A percentile compares a stretch with the other conserved stretches of the same genome.
phyloP scores from a whole-genome alignment of 192 early-diverging fungal genomes.

The Coemansia sp. region DNA sequence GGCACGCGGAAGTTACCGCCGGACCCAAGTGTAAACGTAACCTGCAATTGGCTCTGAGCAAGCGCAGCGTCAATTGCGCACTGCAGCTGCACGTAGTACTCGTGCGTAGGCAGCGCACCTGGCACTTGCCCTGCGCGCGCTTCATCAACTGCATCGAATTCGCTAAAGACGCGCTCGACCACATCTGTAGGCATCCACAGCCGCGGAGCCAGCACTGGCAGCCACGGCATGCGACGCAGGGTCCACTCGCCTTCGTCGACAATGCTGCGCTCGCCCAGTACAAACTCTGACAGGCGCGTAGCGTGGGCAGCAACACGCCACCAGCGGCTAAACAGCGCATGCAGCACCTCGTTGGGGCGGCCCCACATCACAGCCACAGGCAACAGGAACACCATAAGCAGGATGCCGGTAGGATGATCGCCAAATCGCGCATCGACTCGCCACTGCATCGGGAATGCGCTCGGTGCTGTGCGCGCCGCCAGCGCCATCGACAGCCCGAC shows the following conservation, averaged over 20 bases:
- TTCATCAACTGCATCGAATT: conserved; percentile 20
- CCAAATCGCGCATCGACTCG: conserved; percentile 32
- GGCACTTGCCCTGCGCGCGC: conserved; percentile 17
- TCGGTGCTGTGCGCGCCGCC: conserved; percentile 12
- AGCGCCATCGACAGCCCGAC: conserved; percentile 58
- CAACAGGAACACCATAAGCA: conserved; percentile 73
- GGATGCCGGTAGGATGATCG: conserved; percentile 68
- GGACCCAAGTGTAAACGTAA: conserved; percentile 58
- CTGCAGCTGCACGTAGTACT: conserved; percentile 32
- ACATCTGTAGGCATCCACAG: conserved; percentile 54
- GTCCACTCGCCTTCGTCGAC: conserved; percentile 75
- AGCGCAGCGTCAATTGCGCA: conserved; percentile 41
- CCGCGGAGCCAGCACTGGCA: conserved; percentile 52
- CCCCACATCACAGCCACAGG: conserved; percentile 64
- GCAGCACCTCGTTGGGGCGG: conserved; percentile 61
- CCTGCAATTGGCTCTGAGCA: conserved; percentile 43
- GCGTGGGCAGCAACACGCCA: conserved; percentile 66
- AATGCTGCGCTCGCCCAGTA: conserved; percentile 68
- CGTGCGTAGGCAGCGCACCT: conserved; percentile 21
- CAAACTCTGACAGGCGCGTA: conserved; percentile 78
- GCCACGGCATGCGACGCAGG: conserved; percentile 54
- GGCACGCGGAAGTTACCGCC: conserved; percentile 80
- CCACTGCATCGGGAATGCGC: conserved; percentile 35
- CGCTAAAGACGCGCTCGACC: conserved; percentile 51
- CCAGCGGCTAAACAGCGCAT: conserved; percentile 64